These are phyloP conservation scores for Aquilaria yunnanensis DNA, from an alignment of 345 rosid species.

Conservation along the genomic window DNA sequence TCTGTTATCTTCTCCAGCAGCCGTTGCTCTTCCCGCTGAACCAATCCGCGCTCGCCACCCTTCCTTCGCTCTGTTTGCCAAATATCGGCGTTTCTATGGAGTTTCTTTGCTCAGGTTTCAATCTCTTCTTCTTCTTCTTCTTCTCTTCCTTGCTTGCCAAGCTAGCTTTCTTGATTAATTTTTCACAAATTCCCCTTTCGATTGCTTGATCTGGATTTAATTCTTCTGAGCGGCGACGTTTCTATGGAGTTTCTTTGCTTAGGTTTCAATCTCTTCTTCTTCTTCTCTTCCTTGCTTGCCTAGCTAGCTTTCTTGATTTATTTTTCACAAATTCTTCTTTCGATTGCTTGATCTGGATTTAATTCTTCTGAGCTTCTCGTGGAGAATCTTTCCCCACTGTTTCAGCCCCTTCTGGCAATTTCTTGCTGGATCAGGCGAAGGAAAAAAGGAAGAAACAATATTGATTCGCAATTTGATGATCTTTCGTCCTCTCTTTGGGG, in stretches of 20 bases:
- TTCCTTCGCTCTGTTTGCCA: constrained; percentile 39
- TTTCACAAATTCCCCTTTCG: no score
- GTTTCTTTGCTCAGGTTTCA: constrained; percentile 44
- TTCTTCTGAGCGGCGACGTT: neutral
- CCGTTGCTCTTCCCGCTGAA: constrained; percentile 72
- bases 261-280: constrained; percentile 18
- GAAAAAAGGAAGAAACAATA: no score
- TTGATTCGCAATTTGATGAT: neutral
- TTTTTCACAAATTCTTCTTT: neutral
- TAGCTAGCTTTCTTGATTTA: constrained; percentile 5
- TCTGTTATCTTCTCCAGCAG: constrained; percentile 62
- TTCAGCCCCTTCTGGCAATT: no score
- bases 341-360: neutral
- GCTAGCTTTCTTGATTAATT: constrained; percentile 2
- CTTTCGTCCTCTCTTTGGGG: no score
- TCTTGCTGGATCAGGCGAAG: no score
- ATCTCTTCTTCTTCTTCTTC: neutral
- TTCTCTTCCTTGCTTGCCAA: neutral
- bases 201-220: neutral
- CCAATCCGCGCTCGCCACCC: constrained; percentile 41
- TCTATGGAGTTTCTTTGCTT: constrained; percentile 48
- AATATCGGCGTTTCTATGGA: constrained; percentile 22
- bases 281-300: neutral
- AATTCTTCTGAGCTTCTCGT: neutral
- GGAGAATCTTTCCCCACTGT: neutral